phyloP scores from a whole-genome alignment of 2,329 filamentous ascomycete genomes.

The Didymosphaeria variabile region DNA sequence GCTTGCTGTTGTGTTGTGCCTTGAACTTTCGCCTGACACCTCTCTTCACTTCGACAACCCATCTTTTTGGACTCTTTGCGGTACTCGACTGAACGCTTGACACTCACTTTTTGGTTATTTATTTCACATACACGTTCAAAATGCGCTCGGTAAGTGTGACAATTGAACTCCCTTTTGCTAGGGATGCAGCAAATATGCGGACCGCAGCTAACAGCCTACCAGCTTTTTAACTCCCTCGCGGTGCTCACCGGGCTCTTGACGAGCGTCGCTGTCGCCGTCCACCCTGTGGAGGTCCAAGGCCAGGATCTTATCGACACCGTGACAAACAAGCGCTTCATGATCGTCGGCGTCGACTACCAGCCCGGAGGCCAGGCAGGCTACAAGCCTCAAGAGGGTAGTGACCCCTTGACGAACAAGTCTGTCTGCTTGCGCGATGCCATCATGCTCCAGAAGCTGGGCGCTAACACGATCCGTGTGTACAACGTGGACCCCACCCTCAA shows the following conservation, averaged over 20 bases:
- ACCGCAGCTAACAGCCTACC: not conserved
- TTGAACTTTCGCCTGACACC: not conserved
- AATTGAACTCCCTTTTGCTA: not conserved
- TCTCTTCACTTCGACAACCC: not conserved
- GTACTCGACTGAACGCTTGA: not conserved
- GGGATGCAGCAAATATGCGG: not conserved
- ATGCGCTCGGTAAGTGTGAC: slow-evolving; percentile 20
- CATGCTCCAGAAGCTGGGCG: slow-evolving; percentile 69
- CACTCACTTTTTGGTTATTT: slow-evolving; percentile 5
- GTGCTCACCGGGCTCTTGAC: slow-evolving; percentile 45
- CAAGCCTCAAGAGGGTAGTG: slow-evolving; percentile 57
- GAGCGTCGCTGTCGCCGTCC: slow-evolving; percentile 61
- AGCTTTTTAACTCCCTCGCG: slow-evolving; percentile 40
- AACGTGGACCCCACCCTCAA: slow-evolving; percentile 68
- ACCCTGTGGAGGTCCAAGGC: slow-evolving; percentile 65
- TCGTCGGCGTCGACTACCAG: slow-evolving; percentile 69
- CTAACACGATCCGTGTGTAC: slow-evolving; percentile 73
- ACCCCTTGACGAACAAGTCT: slow-evolving; percentile 66
- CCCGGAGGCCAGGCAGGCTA: slow-evolving; percentile 69
- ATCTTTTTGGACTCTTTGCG: not conserved
- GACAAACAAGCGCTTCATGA: slow-evolving; percentile 67
- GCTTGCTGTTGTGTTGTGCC: not conserved
- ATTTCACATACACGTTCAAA: slow-evolving; percentile 12
- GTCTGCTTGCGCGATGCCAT: slow-evolving; percentile 70
- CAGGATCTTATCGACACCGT: slow-evolving; percentile 69